A percentile compares a stretch with the other conserved stretches of the same genome.
Conservation (phyloP, 78 protist genomes). For the Isochrysis galbana region DNA sequence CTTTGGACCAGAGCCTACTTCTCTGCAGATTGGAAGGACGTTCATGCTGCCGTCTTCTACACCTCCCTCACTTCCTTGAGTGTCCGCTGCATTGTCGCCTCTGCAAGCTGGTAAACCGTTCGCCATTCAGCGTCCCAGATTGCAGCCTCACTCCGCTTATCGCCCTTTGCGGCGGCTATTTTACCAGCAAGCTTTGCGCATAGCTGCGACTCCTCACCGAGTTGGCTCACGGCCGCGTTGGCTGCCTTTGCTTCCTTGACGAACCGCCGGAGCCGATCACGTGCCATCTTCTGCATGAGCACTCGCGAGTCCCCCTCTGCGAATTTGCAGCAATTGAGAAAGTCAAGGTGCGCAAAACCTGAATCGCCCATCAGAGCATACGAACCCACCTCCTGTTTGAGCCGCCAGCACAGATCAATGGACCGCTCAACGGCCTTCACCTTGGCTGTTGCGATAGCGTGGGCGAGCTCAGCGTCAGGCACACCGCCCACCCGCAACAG, state of each 20-base stretch:
- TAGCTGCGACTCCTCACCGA: neutral
- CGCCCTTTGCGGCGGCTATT: neutral
- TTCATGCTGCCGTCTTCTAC: too few species aligned
- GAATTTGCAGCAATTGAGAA: slow-evolving; percentile 56
- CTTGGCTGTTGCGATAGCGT: slow-evolving; percentile 61
- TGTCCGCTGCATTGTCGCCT: slow-evolving; percentile 21
- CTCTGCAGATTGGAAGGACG: too few species aligned
- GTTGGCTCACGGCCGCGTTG: too few species aligned
- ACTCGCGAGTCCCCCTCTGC: slow-evolving; percentile 66
- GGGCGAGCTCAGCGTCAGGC: slow-evolving; percentile 29
- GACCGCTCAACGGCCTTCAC: slow-evolving; percentile 14
- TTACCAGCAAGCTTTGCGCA: neutral
- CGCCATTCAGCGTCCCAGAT: neutral
- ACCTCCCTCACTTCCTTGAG: too few species aligned
- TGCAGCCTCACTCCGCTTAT: neutral
- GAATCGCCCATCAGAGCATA: slow-evolving; percentile 61
- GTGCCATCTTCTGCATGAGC: slow-evolving; percentile 61
- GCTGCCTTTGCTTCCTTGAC: neutral
- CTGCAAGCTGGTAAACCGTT: slow-evolving; percentile 5
- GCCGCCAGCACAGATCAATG: slow-evolving; percentile 33
- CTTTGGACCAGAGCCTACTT: too few species aligned
- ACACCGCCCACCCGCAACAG: neutral
- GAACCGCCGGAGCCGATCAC: neutral
- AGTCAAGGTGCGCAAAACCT: slow-evolving; percentile 54
- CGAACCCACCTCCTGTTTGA: slow-evolving; percentile 40